A percentile compares a stretch with the other conserved stretches of the same genome.
phyloP scores from a whole-genome alignment of 345 rosid genomes.

The Cochlearia excelsa region DNA sequence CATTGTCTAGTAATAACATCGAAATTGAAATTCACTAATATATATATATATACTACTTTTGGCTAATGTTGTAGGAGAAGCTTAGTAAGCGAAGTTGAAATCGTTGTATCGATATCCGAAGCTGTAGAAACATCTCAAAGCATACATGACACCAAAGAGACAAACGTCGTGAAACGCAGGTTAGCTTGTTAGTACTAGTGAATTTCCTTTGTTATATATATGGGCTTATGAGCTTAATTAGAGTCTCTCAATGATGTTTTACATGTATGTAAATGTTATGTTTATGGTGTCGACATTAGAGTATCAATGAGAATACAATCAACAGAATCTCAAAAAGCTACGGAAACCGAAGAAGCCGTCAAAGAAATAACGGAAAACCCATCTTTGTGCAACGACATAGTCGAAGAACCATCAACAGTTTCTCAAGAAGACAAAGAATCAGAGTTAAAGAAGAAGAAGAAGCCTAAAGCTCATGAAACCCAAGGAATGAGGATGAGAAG shows the following conservation, averaged over 20 bases:
- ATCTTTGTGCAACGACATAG: no score
- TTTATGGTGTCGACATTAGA: conserved; percentile 25
- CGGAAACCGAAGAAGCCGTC: conserved; percentile 12
- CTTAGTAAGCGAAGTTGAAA: conserved; percentile 30
- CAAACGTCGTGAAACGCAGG: conserved; percentile 31
- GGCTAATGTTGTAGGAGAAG: conserved; percentile 20
- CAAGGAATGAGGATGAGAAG: conserved; percentile 42
- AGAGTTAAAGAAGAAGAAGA: conserved; percentile 28
- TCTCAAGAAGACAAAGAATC: conserved; percentile 9
- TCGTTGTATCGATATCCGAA: conserved; percentile 36
- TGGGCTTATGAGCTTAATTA: conserved; percentile 10
- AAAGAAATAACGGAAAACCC: conserved; percentile 22
- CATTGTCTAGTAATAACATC: not conserved
- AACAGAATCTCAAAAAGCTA: conserved; percentile 25
- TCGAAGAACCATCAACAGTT: conserved; percentile 1
- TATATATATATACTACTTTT: no score
- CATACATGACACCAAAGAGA: conserved; percentile 33
- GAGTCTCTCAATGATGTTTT: no score
- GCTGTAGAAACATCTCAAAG: conserved; percentile 35
- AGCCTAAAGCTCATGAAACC: conserved; percentile 33
- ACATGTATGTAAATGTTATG: conserved; percentile 19
- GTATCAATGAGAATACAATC: conserved; percentile 41
- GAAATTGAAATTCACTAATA: conserved; percentile 13
- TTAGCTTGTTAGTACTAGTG: conserved; percentile 11
- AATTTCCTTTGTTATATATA: not conserved